Evolutionary conservation across 192 early-diverging fungal genomes (phyloP), one percentile per base, ranked within the genome.

Genomic region (Rhizophlyctis rosea): DNA sequence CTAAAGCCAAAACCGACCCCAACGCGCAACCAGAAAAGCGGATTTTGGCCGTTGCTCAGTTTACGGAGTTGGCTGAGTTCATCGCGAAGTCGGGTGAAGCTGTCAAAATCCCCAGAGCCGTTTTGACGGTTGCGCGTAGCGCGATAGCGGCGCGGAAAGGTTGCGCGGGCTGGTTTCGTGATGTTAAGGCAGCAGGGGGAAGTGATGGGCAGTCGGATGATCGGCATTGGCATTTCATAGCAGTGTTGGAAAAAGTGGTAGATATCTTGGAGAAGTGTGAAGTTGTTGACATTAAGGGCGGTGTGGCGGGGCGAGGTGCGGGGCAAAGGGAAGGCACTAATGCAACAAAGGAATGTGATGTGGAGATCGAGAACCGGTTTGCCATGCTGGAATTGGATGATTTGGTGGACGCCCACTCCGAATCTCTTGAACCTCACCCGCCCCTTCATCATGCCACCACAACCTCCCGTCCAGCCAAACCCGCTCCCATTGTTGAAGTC

Each of bases 221-320:
- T 1, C 21, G 32, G 1, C 61, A 62, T 24, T 62, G 61, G 61
- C 49, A 62, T 32, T 62, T 62, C 35, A 53, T 62, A 5, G 50
- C 3, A 13, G 51, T 62, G n/a, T 32, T 62, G 31, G 50, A 62
- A 34, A 24, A 30, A 1, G 61, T 62, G 50, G 50, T 62, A 3
- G 49, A 5, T 21, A 18, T 54, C 21, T 25, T 62, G 16, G 27
- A n/a, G 51, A 28, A 53, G 51, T n/a, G n/a, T n/a, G n/a, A n/a
- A n/a, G n/a, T n/a, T n/a, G n/a, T n/a, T n/a, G n/a, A n/a, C n/a
- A n/a, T n/a, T n/a, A n/a, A n/a, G n/a, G n/a, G n/a, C n/a, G n/a
- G n/a, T n/a, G n/a, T n/a, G n/a, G n/a, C n/a, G n/a, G n/a, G n/a
- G n/a, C n/a, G n/a, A n/a, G n/a, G n/a, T n/a, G n/a, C n/a, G n/a